Percentiles rank a stretch among this genome's conserved stretches.
These are phyloP conservation scores for Apocynum venetum DNA, from an alignment of 257 asterid species.

Conservation along the genomic window DNA sequence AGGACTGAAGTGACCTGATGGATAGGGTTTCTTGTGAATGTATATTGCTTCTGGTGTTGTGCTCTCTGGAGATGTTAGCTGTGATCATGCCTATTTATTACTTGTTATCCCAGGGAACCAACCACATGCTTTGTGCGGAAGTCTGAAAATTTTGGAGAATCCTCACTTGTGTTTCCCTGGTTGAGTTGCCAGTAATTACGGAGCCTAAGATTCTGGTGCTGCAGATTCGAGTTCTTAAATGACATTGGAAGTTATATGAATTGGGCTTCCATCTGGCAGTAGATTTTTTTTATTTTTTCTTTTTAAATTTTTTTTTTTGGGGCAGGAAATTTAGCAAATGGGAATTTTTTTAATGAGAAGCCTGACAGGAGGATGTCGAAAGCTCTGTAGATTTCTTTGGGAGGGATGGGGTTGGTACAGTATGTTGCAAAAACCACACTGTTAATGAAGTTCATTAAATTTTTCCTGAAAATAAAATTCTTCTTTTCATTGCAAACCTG, in stretches of 20 bases:
- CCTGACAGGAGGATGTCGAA: slow-evolving; percentile 10
- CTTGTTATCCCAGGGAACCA: background rate
- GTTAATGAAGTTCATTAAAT: slow-evolving; percentile 4
- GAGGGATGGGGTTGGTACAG: slow-evolving; percentile 1
- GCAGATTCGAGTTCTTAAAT: background rate
- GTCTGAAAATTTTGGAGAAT: slow-evolving; percentile 6
- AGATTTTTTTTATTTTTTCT: background rate
- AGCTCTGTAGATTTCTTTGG: slow-evolving; percentile 5
- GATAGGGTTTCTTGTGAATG: background rate
- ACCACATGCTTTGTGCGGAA: background rate
- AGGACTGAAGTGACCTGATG: background rate
- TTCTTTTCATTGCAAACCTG: background rate
- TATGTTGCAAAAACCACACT: background rate
- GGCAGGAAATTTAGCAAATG: slow-evolving; percentile 1
- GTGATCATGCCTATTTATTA: background rate
- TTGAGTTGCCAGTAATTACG: background rate
- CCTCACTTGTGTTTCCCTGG: background rate
- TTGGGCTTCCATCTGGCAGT: background rate
- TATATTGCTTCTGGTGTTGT: slow-evolving; percentile 1
- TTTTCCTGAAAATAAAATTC: slow-evolving; percentile 8
- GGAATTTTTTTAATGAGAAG: slow-evolving; percentile 1
- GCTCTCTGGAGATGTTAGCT: background rate
- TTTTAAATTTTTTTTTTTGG: background rate
- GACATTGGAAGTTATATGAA: background rate
- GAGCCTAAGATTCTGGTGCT: background rate